Percentiles rank a stretch among this genome's conserved stretches.
Evolutionary conservation across 2,329 filamentous ascomycete genomes (phyloP).

Genomic region (Sclerotinia minor): DNA sequence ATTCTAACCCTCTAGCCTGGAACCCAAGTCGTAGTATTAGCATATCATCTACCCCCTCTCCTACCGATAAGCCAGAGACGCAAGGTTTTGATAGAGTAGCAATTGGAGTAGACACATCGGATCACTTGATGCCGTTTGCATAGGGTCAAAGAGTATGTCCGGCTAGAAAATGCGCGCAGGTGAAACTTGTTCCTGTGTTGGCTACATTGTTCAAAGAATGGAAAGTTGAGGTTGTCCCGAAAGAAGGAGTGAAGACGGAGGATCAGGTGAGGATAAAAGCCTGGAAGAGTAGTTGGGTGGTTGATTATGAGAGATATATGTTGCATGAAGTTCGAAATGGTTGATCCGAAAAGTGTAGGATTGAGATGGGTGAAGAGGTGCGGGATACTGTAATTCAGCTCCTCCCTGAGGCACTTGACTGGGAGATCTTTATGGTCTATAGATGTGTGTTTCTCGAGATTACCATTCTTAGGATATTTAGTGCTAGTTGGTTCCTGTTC

Average conservation of each 20-base stretch:
- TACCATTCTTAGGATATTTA: background rate
- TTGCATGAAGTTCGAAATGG: conserved; percentile 20
- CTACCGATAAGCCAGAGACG: background rate
- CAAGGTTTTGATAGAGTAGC: too few species aligned
- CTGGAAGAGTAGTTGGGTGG: conserved; percentile 13
- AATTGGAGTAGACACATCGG: background rate
- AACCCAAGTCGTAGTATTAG: background rate
- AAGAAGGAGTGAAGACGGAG: background rate
- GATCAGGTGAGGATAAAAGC: conserved; percentile 2
- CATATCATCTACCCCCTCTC: background rate
- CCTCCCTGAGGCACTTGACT: too few species aligned
- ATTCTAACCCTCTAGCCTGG: background rate
- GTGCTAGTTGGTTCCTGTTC: background rate
- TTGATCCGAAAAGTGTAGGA: background rate
- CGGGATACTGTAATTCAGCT: too few species aligned
- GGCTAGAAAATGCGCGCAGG: conserved; percentile 8
- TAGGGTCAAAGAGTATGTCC: conserved; percentile 18
- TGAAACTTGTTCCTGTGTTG: conserved; percentile 3
- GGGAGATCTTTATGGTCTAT: too few species aligned
- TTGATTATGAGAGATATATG: conserved; percentile 14
- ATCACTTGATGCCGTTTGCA: conserved; percentile 7
- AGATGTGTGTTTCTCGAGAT: background rate
- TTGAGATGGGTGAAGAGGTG: conserved; percentile 3
- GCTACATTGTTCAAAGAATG: conserved; percentile 4
- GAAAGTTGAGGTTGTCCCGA: background rate